phyloP scores from a whole-genome alignment of 2,329 filamentous ascomycete species.

The Chaetothyriales sp. region DNA sequence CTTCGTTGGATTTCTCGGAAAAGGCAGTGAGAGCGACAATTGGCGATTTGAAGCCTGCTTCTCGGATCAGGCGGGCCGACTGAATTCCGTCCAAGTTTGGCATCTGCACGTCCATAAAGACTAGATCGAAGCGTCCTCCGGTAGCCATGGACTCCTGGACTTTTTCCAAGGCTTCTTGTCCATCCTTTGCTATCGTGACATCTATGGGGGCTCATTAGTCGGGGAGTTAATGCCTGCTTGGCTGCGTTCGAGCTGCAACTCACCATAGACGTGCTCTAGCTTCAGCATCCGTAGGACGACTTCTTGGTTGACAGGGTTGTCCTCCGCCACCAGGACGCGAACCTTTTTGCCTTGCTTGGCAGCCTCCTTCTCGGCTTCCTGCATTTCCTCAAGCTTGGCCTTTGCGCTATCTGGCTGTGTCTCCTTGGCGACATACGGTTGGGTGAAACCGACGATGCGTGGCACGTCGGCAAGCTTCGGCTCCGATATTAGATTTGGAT shows the following conservation, averaged over 20 bases:
- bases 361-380: slow-evolving; percentile 50
- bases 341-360: slow-evolving; percentile 47
- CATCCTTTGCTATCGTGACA: slow-evolving; percentile 74
- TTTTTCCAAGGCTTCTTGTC: slow-evolving; percentile 73
- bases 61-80: slow-evolving; percentile 68
- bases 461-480: slow-evolving; percentile 14
- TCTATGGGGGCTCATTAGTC: slow-evolving; percentile 48
- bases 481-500: background rate
- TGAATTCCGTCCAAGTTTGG: slow-evolving; percentile 82
- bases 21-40: slow-evolving; percentile 88
- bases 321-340: slow-evolving; percentile 74
- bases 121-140: slow-evolving; percentile 62
- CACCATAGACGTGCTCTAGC: slow-evolving; percentile 35
- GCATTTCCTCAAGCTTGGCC: slow-evolving; percentile 52
- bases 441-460: slow-evolving; percentile 18
- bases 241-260: slow-evolving; percentile 2
- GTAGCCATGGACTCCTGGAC: slow-evolving; percentile 71
- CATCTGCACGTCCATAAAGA: slow-evolving; percentile 96
- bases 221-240: slow-evolving; percentile 40
- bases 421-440: slow-evolving; percentile 25
- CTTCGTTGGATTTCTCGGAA: slow-evolving; percentile 76
- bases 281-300: slow-evolving; percentile 49
- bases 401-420: slow-evolving; percentile 33
- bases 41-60: slow-evolving; percentile 74
- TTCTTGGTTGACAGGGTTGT: slow-evolving; percentile 53